Evolutionary conservation across 257 asterid species (phyloP).

Genomic region (Solanum ossicruentum): DNA sequence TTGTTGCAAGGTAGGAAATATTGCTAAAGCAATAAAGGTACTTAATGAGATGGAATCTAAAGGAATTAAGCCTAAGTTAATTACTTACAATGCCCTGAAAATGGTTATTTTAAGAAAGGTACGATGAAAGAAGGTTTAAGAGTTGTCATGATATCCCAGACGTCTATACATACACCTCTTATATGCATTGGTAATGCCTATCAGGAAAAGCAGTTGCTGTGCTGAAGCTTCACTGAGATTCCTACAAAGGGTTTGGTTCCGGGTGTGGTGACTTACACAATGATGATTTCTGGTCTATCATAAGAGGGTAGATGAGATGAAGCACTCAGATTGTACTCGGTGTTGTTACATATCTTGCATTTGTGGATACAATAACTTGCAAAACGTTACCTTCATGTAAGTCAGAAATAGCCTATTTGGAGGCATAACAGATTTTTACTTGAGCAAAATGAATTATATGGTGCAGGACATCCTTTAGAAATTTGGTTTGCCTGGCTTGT

Average conservation of each 20-base stretch:
- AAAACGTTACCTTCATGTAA: background rate
- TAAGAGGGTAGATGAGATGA: constrained; percentile 61
- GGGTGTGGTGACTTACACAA: constrained; percentile 40
- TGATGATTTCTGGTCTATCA: constrained; percentile 50
- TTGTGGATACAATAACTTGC: background rate
- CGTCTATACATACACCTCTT: constrained; percentile 56
- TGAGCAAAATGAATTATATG: background rate
- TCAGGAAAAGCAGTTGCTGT: constrained; percentile 46
- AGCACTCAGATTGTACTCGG: constrained; percentile 42
- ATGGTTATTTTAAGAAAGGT: constrained; percentile 21
- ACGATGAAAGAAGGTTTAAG: constrained; percentile 24
- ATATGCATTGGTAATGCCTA: constrained; percentile 58
- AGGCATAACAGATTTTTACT: background rate
- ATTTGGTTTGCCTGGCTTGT: background rate
- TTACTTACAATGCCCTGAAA: constrained; percentile 13
- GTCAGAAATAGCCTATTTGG: background rate
- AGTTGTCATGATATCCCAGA: constrained; percentile 50
- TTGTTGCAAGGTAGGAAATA: constrained; percentile 40
- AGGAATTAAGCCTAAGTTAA: constrained; percentile 13
- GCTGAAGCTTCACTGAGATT: constrained; percentile 48
- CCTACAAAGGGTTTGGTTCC: constrained; percentile 20
- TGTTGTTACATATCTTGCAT: background rate
- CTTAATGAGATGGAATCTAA: constrained; percentile 4
- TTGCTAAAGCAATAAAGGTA: constrained; percentile 21
- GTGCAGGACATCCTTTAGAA: background rate